A percentile compares a stretch with the other conserved stretches of the same genome.
Conservation (phyloP, 176 grass and related monocot species). For the Tillandsia fasciculata region DNA sequence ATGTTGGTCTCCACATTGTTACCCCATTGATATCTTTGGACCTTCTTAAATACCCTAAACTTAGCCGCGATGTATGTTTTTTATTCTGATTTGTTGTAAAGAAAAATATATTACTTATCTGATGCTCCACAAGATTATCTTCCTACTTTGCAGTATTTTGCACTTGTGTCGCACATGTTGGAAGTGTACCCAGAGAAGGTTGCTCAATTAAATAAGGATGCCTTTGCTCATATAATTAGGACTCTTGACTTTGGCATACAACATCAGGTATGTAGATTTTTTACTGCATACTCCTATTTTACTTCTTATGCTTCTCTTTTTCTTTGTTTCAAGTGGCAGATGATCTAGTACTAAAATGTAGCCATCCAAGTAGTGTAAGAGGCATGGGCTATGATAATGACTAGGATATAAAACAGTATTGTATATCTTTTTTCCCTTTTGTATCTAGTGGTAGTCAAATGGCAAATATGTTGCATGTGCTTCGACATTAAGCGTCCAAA, state of each 20-base stretch:
- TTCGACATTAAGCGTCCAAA: too few relatives aligned
- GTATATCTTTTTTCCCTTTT: too few relatives aligned
- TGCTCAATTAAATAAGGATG: constrained; percentile 70
- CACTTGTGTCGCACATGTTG: constrained; percentile 75
- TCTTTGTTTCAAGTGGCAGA: background rate
- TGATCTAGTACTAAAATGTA: background rate
- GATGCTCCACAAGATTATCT: constrained; percentile 13
- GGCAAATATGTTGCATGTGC: too few relatives aligned
- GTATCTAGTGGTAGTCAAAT: too few relatives aligned
- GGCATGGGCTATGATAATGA: too few relatives aligned
- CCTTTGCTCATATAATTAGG: constrained; percentile 68
- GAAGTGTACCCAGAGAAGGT: constrained; percentile 99
- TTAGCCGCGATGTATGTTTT: constrained; percentile 79
- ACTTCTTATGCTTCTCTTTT: background rate
- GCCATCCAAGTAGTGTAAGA: too few relatives aligned
- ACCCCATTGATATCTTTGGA: constrained; percentile 97
- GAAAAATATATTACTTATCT: constrained; percentile 12
- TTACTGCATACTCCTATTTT: background rate
- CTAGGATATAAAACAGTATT: too few relatives aligned
- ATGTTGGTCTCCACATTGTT: constrained; percentile 86
- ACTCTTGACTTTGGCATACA: constrained; percentile 77
- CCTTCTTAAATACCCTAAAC: constrained; percentile 97
- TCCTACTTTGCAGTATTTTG: constrained; percentile 80
- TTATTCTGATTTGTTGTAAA: background rate
- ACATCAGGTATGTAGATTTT: constrained; percentile 55